Base-by-base conservation (phyloP, 306 rosid species). In the Inga laurina region DNA sequence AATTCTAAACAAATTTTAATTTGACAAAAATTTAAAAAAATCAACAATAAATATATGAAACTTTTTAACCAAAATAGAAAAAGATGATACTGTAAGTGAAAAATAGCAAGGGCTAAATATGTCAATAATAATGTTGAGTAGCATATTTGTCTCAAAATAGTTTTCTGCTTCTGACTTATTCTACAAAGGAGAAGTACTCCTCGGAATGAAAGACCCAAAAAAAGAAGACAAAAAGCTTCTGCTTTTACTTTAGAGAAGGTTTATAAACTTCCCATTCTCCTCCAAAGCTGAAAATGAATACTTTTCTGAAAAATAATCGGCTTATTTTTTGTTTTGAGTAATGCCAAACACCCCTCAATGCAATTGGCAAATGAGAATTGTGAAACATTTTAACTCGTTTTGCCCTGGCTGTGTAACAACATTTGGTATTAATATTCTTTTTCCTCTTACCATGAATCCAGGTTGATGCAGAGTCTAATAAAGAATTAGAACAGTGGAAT, bases 401-500 rank as follows among this genome's bases (percentile, higher is more conserved):
- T 81, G 35, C 67, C 75, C 56, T 69, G 45, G 52, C 57, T 39
- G 66, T 39, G 68, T 46, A 59, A 77, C 66, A 46, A 27, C 48
- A 62, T 45, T 16, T 82, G 44, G 24, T 10, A 35, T 12, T 4
- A 0, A 34, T 30, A n/a, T 24, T 68, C 79, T 39, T 2, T 54
- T 57, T 54, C 27, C 56, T 46, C 57, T 67, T n/a, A 32, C 81
- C 78, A 13, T 78, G 10, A 61, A 72, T 82, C 64, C 81, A 96
- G 99, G 88, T 90, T 22, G 99, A 96, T 79, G 85, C 97, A 21
- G 98, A 96, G 83, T 90, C 97, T 65, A 88, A 61, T 79, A 96
- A 96, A 90, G 99, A 96, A 76, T 72, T 96, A 88, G 99, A 96
- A 75, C 97, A 90, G 80, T 96, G 99, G 99, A 93, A 91, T 84